Evolutionary conservation across 1,284 basidiomycete species (phyloP).

Genomic region (Neolentinus lepideus): DNA sequence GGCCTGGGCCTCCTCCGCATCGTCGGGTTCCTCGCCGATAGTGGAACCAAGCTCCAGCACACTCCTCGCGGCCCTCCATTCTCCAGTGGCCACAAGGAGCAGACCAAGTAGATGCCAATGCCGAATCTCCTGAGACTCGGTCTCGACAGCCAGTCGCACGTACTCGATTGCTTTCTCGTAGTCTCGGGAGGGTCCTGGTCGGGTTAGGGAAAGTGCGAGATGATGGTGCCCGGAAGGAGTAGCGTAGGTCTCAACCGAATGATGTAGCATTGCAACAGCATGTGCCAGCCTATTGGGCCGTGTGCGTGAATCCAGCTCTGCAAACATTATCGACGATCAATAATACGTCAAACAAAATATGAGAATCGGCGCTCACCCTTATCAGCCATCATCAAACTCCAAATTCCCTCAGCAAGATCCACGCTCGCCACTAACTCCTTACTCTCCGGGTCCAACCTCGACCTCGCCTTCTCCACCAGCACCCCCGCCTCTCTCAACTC

Average conservation of each 20-base stretch:
- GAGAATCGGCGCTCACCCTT: conserved; percentile 35
- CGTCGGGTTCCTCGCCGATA: conserved; percentile 39
- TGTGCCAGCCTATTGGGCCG: conserved; percentile 53
- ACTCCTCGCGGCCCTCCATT: conserved; percentile 75
- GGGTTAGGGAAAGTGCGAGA: conserved; percentile 71
- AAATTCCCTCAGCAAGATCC: conserved; percentile 62
- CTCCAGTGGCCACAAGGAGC: conserved; percentile 71
- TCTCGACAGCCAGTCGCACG: conserved; percentile 74
- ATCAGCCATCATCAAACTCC: conserved; percentile 49
- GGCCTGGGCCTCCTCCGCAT: conserved; percentile 26
- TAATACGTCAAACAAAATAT: too few relatives aligned
- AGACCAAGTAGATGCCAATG: conserved; percentile 93
- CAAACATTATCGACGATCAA: too few relatives aligned
- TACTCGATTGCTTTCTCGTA: conserved; percentile 61
- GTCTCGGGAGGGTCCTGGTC: conserved; percentile 57
- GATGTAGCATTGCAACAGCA: conserved; percentile 51
- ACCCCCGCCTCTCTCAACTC: conserved; percentile 54
- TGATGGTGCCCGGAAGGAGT: conserved; percentile 71
- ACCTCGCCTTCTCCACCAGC: conserved; percentile 48
- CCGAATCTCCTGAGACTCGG: conserved; percentile 64
- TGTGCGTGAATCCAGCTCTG: conserved; percentile 59
- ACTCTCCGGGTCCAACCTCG: conserved; percentile 38
- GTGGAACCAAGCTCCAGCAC: conserved; percentile 69
- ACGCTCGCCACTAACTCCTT: conserved; percentile 45
- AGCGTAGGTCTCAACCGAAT: conserved; percentile 47